These are phyloP conservation scores for Pseudoperonospora humuli DNA, from an alignment of 352 stramenopile species.

Conservation along the genomic window DNA sequence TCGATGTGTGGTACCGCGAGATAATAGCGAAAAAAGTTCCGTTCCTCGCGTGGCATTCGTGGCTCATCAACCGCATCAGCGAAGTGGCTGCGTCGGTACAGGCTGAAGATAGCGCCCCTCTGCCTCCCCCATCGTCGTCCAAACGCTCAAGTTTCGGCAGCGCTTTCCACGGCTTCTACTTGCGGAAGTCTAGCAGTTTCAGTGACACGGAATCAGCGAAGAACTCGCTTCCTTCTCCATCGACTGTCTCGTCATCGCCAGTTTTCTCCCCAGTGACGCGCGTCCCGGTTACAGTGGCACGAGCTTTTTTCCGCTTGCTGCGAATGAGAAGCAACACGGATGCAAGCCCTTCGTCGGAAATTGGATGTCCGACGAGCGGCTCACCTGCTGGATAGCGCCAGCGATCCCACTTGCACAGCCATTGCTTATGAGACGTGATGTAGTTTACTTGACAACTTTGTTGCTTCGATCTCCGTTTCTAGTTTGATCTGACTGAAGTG, in stretches of 20 bases:
- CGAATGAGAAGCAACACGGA: constrained; percentile 28
- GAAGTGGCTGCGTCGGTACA: constrained; percentile 45
- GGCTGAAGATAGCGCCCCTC: constrained; percentile 19
- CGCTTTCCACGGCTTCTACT: constrained; percentile 21
- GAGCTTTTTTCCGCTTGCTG: constrained; percentile 61
- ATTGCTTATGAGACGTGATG: constrained; percentile 18
- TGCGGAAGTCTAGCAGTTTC: constrained; percentile 13
- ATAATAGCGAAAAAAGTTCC: constrained; percentile 56
- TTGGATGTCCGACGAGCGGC: constrained; percentile 1
- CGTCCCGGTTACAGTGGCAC: constrained; percentile 57
- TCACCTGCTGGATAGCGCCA: constrained; percentile 7
- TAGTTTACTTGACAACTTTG: constrained; percentile 12
- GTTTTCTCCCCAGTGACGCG: constrained; percentile 20
- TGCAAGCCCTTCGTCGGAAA: constrained; percentile 10
- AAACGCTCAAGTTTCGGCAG: constrained; percentile 5
- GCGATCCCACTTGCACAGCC: constrained; percentile 12
- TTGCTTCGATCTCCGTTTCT: neutral
- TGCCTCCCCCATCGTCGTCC: constrained; percentile 2
- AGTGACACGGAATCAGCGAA: constrained; percentile 6
- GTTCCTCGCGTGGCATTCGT: constrained; percentile 75
- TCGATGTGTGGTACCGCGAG: constrained; percentile 81
- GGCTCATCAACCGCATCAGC: constrained; percentile 80
- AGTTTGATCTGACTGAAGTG: no score
- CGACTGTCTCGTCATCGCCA: constrained; percentile 16
- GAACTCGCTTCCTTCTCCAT: constrained; percentile 15